Conservation (phyloP, 495 filamentous ascomycete species). For the Podospora australis region DNA sequence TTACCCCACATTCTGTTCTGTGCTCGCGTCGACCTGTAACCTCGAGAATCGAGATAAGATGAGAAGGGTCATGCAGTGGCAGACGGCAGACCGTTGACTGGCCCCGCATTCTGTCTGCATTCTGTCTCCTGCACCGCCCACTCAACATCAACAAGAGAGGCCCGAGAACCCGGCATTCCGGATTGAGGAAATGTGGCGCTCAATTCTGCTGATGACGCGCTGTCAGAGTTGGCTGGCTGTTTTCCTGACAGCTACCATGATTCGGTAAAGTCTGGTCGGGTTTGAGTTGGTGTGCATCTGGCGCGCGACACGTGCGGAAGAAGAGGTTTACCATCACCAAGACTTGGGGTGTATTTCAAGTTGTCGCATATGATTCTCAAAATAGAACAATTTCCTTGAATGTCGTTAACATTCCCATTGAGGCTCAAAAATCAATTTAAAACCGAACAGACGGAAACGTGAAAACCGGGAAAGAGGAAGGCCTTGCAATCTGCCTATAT, state of each 20-base stretch:
- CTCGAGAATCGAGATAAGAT: no score
- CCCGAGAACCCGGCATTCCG: constrained; percentile 1
- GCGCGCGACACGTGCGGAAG: no score
- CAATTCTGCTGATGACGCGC: not conserved
- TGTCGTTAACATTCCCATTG: not conserved
- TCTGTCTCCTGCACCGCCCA: not conserved
- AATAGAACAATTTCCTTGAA: not conserved
- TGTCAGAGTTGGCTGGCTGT: no score
- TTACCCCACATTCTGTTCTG: no score
- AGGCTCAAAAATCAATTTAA: constrained; percentile 4
- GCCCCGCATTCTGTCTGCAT: not conserved
- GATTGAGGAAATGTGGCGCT: not conserved
- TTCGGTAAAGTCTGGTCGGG: no score
- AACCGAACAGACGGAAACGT: not conserved
- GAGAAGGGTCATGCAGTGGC: no score
- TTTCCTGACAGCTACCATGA: not conserved
- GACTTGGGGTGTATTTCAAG: not conserved
- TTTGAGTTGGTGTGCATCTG: no score
- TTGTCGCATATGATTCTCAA: not conserved
- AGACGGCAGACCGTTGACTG: not conserved
- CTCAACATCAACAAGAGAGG: not conserved
- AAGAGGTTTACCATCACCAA: not conserved
- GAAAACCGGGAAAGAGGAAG: constrained; percentile 1
- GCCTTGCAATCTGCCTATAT: constrained; percentile 6
- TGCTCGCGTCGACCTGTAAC: no score